A percentile compares a stretch with the other conserved stretches of the same genome.
Evolutionary conservation across 345 rosid species (phyloP).

Genomic region (Populus pruinosa): DNA sequence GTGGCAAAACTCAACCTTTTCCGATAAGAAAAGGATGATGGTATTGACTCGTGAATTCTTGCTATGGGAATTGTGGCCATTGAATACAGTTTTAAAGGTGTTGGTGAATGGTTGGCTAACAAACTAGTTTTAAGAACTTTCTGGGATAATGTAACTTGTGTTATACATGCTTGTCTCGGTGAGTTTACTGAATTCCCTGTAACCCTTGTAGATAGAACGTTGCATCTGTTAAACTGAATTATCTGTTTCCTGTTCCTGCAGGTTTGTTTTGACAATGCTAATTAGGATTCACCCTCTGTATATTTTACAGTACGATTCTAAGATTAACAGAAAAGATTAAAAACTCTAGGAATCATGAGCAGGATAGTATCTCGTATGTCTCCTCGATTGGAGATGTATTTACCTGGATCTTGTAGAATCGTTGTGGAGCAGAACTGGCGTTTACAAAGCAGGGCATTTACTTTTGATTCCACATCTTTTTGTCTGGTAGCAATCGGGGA

Average conservation of each 20-base stretch:
- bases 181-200: constrained; percentile 24
- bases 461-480: constrained; percentile 10
- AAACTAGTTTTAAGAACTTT: constrained; percentile 13
- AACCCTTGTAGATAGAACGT: constrained; percentile 20
- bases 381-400: constrained; percentile 20
- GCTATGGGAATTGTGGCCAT: constrained; percentile 10
- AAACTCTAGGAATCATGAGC: constrained; percentile 15
- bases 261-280: constrained; percentile 91
- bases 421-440: constrained; percentile 22
- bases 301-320: constrained; percentile 50
- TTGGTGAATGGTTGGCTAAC: constrained; percentile 15
- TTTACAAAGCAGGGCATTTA: constrained; percentile 7
- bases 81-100: constrained; percentile 17
- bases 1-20: constrained; percentile 15
- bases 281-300: constrained; percentile 71
- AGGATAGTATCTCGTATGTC: constrained; percentile 13
- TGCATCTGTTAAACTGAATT: constrained; percentile 68
- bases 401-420: constrained; percentile 11
- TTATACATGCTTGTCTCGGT: constrained; percentile 1
- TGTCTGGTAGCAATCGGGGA: not conserved
- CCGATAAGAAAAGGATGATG: constrained; percentile 2
- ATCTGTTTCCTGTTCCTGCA: constrained; percentile 91
- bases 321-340: constrained; percentile 23
- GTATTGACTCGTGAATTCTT: constrained; percentile 29
- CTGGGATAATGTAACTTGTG: not conserved